Base-by-base conservation (phyloP, 768 basidiomycete genomes). In the Lactarius psammicola region DNA sequence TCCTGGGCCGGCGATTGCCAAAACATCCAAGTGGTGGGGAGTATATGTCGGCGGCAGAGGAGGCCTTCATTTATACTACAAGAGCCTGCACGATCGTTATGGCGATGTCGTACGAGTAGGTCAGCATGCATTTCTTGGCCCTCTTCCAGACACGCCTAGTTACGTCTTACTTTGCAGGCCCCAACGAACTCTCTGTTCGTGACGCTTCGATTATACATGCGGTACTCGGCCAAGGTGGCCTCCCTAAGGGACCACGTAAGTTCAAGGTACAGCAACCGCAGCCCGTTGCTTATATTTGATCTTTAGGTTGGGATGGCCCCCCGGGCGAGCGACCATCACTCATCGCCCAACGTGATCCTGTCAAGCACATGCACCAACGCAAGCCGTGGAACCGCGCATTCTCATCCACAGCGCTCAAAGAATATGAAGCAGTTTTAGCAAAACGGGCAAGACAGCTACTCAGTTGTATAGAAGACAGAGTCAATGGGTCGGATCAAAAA, bases 1-100 rank as follows among this genome's bases (percentile, higher is more conserved):
- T 68, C 83, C 83, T 28, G 84, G 84, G 18, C 85, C 84, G 1
- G 11, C 79, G 0, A 59, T 80, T 5, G 76, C 75, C 71, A 82
- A 76, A 59, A 34, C 82, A 28, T 77, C 80, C 10, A 80, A 81
- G 62, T 70, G 82, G 17, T 76, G 75, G 66, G 72, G 77, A 20
- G 77, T 77, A 2, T 75, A 74, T 62, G 62, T 79, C 8, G 76
- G 77, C 20, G 67, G 72, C 18, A 65, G 64, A 0, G 84, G 84
- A 11, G 78, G 79, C 57, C 70, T 70, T 13, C 74, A 79, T 62
- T 40, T 69, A 1, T 69, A 75, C 23, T 65, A 73, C 40, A 72
- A 75, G 42, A 55, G 56, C 2, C 71, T 78, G 10, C 78, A 78
- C 62, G 68, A 72, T 28, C 69, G 68, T 26, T 79, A 78, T 60